Percentiles rank a stretch among this genome's conserved stretches.
These are phyloP conservation scores for Xerocomus spinulosus DNA, from an alignment of 768 basidiomycete genomes.

Conservation along the genomic window DNA sequence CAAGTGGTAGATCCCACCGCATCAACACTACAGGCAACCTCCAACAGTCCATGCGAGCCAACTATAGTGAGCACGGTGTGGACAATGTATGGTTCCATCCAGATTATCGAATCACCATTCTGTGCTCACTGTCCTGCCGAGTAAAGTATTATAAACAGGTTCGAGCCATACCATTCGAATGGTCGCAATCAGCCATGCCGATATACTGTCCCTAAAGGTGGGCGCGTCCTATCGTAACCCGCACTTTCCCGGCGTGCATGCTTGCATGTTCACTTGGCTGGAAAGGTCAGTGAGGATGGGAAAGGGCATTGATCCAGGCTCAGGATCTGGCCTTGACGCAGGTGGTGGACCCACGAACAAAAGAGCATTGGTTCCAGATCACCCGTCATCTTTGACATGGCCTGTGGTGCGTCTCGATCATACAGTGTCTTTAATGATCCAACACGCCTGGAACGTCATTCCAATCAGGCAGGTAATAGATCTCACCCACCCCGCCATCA, in stretches of 20 bases:
- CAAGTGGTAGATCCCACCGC: constrained; percentile 23
- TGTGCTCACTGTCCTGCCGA: constrained; percentile 3
- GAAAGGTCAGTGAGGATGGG: constrained; percentile 36
- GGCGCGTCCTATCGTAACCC: constrained; percentile 69
- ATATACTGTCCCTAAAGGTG: constrained; percentile 33
- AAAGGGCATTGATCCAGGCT: neutral
- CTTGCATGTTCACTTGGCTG: constrained; percentile 50
- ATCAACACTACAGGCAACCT: constrained; percentile 23
- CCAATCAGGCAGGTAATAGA: constrained; percentile 21
- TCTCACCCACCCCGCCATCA: constrained; percentile 19
- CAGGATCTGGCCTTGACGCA: constrained; percentile 13
- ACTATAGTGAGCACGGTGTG: constrained; percentile 53
- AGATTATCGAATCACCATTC: neutral
- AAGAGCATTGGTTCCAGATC: constrained; percentile 4
- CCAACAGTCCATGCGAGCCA: constrained; percentile 44
- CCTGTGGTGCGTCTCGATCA: constrained; percentile 21
- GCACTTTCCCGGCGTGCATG: constrained; percentile 62
- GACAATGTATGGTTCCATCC: constrained; percentile 41
- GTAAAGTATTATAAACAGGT: constrained; percentile 29
- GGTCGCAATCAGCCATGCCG: neutral
- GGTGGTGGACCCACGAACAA: constrained; percentile 25
- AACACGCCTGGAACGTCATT: neutral
- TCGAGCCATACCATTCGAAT: neutral
- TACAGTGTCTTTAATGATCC: neutral
- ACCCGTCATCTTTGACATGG: constrained; percentile 28